Conservation (phyloP, 352 stramenopile species). For the Hyaloperonospora brassicae region DNA sequence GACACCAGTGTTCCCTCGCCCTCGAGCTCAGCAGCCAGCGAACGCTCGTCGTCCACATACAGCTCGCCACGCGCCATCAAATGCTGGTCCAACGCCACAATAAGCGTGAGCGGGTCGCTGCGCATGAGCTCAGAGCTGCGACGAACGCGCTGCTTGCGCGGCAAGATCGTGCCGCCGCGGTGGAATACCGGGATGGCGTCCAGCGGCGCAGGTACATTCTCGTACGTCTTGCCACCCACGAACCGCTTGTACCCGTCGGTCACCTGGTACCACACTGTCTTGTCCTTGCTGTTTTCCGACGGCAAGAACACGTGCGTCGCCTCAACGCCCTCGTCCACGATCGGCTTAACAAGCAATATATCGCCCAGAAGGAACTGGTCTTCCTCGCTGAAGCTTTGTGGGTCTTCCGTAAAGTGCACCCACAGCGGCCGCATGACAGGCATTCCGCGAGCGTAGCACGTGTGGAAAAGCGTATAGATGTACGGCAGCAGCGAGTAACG, state of each 20-base stretch:
- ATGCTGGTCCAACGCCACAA: constrained; percentile 85
- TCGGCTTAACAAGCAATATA: constrained; percentile 94
- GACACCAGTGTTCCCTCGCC: constrained; percentile 42
- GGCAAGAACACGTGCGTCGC: constrained; percentile 89
- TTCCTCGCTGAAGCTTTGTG: constrained; percentile 81
- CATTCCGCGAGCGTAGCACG: constrained; percentile 49
- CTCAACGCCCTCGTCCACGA: constrained; percentile 80
- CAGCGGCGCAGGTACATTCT: constrained; percentile 72
- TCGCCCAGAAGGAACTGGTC: constrained; percentile 93
- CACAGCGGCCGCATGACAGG: constrained; percentile 93
- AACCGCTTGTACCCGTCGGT: constrained; percentile 54
- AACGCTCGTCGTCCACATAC: constrained; percentile 96
- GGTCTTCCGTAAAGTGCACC: constrained; percentile 91
- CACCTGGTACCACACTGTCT: constrained; percentile 89
- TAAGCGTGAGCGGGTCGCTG: constrained; percentile 95
- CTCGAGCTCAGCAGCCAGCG: constrained; percentile 52
- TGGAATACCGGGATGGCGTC: constrained; percentile 97
- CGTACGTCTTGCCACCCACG: constrained; percentile 46
- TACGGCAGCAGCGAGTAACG: constrained; percentile 96
- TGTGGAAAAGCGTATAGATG: constrained; percentile 88
- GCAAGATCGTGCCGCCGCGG: constrained; percentile 91
- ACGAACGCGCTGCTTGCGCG: constrained; percentile 93
- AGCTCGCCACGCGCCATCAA: constrained; percentile 83
- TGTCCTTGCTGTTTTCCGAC: constrained; percentile 16
- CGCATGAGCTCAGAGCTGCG: constrained; percentile 92